Evolutionary conservation across 768 basidiomycete species (phyloP).

Genomic region (Heimioporus sp.): DNA sequence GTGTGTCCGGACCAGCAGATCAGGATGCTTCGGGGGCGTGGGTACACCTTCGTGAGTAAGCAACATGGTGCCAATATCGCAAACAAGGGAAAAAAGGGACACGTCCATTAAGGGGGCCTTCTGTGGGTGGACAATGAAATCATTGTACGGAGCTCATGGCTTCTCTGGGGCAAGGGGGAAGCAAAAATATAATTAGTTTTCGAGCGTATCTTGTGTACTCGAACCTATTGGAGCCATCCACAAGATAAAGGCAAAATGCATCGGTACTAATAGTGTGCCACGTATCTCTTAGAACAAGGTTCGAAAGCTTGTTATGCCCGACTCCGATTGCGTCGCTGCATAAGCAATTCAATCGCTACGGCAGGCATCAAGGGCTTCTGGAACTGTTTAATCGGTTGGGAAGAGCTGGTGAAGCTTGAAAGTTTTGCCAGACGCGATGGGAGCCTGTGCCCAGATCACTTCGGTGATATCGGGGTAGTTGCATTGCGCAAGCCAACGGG

Average conservation of each 20-base stretch:
- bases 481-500: background rate
- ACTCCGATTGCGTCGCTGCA: conserved; percentile 9
- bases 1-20: conserved; percentile 7
- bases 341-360: conserved; percentile 30
- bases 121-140: conserved; percentile 7
- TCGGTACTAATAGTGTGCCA: conserved; percentile 2
- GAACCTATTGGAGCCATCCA: no score
- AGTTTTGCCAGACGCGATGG: background rate
- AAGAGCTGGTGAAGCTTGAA: background rate
- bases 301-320: conserved; percentile 13
- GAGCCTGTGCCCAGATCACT: background rate
- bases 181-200: background rate
- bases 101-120: background rate
- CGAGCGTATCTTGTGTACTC: background rate
- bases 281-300: conserved; percentile 19
- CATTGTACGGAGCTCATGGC: background rate
- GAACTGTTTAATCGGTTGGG: background rate
- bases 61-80: background rate
- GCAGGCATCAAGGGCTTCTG: background rate
- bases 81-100: conserved; percentile 1
- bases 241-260: conserved; percentile 11
- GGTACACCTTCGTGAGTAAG: conserved; percentile 11
- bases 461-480: background rate
- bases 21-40: conserved; percentile 2
- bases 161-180: conserved; percentile 1